Base-by-base conservation (phyloP, 2,329 filamentous ascomycete genomes). In the Fusarium kyushuense region DNA sequence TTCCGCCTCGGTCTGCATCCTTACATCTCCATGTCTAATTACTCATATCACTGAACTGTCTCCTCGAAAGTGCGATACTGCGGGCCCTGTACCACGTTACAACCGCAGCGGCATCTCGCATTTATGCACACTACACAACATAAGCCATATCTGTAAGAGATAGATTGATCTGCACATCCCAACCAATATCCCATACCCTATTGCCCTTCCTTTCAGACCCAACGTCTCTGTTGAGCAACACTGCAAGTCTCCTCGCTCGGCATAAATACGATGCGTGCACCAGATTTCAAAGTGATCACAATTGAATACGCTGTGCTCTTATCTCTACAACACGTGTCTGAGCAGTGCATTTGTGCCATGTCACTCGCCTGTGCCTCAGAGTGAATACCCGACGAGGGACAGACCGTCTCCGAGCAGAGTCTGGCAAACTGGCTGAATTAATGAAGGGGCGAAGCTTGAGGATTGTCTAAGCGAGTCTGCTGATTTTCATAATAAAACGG, bases 71-170 rank as follows among this genome's bases (percentile, higher is more conserved):
- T 57, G 61, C 54, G 52, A 60, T 58, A 46, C 59, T 49, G 42
- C 49, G 43, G 41, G 23, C 49, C 38, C 40, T 38, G 71, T 72
- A 43, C 17, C 35, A 74, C 72, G 63, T 72, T 69, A 21, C 58
- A 47, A 56, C 66, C 38, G 54, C 61, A 69, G 66, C 68, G 62
- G 70, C 58, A 74, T 74, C 70, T 69, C 60, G 57, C 72, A 71
- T 58, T 27, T 30, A 41, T 49, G 27, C 21, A 53, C 68, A 72
- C 70, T 42, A 41, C 46, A 72, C 70, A 30, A 38, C 46, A 54
- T 54, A 61, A 57, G 55, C 46, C 49, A 59, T 53, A 64, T 55
- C 32, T 65, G 64, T 58, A 19, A 36, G 36, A 56, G 54, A 70
- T 69, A 69, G 10, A 69, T 63, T 69, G 32, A 51, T 14, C 10